Conservation (phyloP, 768 basidiomycete genomes). For the Cystofilobasidium bisporidii region DNA sequence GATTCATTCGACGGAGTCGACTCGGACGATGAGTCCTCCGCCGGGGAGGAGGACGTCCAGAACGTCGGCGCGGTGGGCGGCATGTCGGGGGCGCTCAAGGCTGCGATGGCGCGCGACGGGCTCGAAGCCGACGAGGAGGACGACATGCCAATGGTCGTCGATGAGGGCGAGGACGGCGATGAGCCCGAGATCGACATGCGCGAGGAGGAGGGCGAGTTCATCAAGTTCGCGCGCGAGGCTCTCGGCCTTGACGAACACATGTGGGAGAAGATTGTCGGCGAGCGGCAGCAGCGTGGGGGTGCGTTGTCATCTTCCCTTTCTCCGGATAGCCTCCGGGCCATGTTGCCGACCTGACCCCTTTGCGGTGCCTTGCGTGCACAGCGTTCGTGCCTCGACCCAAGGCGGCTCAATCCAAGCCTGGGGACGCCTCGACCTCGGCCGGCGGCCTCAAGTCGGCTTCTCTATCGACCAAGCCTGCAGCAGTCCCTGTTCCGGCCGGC, state of each 20-base stretch:
- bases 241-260: constrained; percentile 81
- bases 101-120: constrained; percentile 39
- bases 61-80: constrained; percentile 37
- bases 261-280: constrained; percentile 75
- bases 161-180: constrained; percentile 33
- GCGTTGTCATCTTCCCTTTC: constrained; percentile 35
- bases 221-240: constrained; percentile 86
- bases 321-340: too few species aligned
- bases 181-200: constrained; percentile 75
- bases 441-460: constrained; percentile 19
- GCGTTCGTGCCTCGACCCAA: constrained; percentile 7
- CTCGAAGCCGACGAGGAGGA: constrained; percentile 50
- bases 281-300: constrained; percentile 75
- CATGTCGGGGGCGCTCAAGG: constrained; percentile 17
- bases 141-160: constrained; percentile 71
- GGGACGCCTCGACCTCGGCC: neutral
- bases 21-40: constrained; percentile 69
- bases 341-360: too few species aligned
- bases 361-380: neutral
- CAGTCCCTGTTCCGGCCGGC: neutral
- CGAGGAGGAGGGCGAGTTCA: constrained; percentile 86
- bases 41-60: neutral
- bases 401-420: neutral
- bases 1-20: constrained; percentile 84
- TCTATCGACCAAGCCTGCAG: constrained; percentile 1